These are phyloP conservation scores for Vitis cinerea DNA, from an alignment of 164 flowering plant species.

Conservation along the genomic window DNA sequence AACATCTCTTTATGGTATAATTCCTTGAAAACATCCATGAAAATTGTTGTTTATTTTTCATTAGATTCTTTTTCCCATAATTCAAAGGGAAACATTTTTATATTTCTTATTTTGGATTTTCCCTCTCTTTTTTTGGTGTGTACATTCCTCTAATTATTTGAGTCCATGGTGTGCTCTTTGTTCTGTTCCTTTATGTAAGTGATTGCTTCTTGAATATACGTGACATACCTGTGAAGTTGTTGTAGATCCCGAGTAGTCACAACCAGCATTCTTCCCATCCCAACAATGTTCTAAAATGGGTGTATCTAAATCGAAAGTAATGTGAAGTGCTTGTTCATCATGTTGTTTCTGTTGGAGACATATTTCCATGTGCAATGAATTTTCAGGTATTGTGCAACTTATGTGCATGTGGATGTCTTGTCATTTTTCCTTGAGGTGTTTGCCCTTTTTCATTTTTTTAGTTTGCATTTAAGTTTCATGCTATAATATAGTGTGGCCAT, in stretches of 20 bases:
- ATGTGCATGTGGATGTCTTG: constrained; percentile 21
- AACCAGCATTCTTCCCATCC: constrained; percentile 22
- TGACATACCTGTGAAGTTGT: constrained; percentile 21
- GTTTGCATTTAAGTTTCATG: background rate
- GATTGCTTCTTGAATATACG: constrained; percentile 11
- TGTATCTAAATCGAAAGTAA: constrained; percentile 28
- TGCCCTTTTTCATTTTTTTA: background rate
- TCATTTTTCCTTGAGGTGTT: constrained; percentile 1
- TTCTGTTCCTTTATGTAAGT: background rate
- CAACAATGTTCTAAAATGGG: constrained; percentile 25
- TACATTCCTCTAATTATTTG: constrained; percentile 18
- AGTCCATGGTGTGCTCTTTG: constrained; percentile 10
- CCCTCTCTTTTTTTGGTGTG: background rate
- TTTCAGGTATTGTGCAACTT: constrained; percentile 28
- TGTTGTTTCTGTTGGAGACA: constrained; percentile 29
- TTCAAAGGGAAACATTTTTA: background rate
- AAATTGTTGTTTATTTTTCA: background rate
- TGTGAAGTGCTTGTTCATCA: constrained; percentile 36
- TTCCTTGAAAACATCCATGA: constrained; percentile 4
- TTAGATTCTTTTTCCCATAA: background rate
- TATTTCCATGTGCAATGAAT: constrained; percentile 22
- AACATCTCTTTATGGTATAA: constrained; percentile 12
- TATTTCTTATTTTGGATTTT: background rate
- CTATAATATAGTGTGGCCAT: background rate
- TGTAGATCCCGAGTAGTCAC: constrained; percentile 25